Evolutionary conservation across 805 yeast species (phyloP), one percentile per base, ranked within the genome.

Genomic region (Osmozyma mogii): DNA sequence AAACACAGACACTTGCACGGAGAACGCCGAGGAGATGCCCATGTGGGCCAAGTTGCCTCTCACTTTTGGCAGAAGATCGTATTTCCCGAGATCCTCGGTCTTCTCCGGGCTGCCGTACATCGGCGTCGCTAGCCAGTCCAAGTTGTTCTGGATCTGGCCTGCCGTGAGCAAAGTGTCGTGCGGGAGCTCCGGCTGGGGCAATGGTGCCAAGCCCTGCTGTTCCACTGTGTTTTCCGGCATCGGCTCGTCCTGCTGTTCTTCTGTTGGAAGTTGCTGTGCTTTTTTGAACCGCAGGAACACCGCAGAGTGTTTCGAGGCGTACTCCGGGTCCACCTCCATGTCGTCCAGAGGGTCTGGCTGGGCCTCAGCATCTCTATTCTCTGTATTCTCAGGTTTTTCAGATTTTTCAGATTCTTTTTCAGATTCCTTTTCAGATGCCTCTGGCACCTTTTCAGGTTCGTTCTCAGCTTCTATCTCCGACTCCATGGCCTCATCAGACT

Each of bases 111-210:
- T 56, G 22, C 77, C 68, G 36, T 70, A 78, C 4, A 54, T 53
- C 3, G 94, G 94, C 12, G 60, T 54, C 0, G 82, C 70, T 8
- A 83, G 57, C 95, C 94, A 84, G 51, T 71, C 65, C 28, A 75
- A 45, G 35, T 62, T 66, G 14, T 51, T 54, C 22, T 46, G 40
- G 35, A 49, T 51, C 12, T 51, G 36, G 7, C 40, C 29, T 13
- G 41, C 48, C 6, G 64, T 35, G 5, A 27, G 34, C 13, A 75
- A 50, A 29, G 52, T 50, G 41, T 76, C 81, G 32, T 60, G 58
- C 3, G 84, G 84, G 16, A 78, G 56, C 19, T 61, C 75, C 0
- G 95, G 95, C 52, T 85, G 95, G 1, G 97, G 96, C 24, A 89
- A 58, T 12, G 95, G 94, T 5, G 70, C 77, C 23, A 89, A 44